Evolutionary conservation across 2,329 filamentous ascomycete species (phyloP).

Genomic region (Sordariomycetes sp.): DNA sequence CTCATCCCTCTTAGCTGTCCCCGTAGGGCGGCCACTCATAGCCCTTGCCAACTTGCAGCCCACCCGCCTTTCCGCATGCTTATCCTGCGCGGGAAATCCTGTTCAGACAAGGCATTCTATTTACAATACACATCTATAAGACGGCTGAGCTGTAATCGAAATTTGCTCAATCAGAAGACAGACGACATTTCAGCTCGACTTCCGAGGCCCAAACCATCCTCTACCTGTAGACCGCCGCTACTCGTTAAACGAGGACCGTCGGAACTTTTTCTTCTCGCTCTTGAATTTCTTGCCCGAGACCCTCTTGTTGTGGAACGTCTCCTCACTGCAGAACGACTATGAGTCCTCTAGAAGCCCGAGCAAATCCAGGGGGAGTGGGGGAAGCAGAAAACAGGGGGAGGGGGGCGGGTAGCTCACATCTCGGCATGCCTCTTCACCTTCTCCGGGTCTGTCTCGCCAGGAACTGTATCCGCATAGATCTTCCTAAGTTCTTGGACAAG

Average conservation of each 20-base stretch:
- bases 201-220: background rate
- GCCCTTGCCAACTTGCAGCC: background rate
- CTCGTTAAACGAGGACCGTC: slow-evolving; percentile 11
- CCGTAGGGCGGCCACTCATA: background rate
- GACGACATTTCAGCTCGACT: background rate
- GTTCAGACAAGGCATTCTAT: background rate
- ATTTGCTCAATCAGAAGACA: no score
- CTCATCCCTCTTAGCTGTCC: background rate
- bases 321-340: slow-evolving; percentile 24
- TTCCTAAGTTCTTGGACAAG: slow-evolving; percentile 33
- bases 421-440: slow-evolving; percentile 37
- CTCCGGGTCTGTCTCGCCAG: slow-evolving; percentile 31
- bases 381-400: background rate
- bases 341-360: slow-evolving; percentile 6
- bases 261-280: slow-evolving; percentile 37
- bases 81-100: background rate
- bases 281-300: slow-evolving; percentile 36
- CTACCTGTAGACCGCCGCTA: background rate
- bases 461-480: slow-evolving; percentile 35
- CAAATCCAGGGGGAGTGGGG: background rate
- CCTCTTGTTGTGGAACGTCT: slow-evolving; percentile 31
- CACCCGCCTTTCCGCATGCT: background rate
- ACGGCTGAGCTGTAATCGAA: background rate
- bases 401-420: slow-evolving; percentile 25
- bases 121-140: background rate